phyloP scores from a whole-genome alignment of 352 stramenopile genomes.

The Phytophthora sp. region DNA sequence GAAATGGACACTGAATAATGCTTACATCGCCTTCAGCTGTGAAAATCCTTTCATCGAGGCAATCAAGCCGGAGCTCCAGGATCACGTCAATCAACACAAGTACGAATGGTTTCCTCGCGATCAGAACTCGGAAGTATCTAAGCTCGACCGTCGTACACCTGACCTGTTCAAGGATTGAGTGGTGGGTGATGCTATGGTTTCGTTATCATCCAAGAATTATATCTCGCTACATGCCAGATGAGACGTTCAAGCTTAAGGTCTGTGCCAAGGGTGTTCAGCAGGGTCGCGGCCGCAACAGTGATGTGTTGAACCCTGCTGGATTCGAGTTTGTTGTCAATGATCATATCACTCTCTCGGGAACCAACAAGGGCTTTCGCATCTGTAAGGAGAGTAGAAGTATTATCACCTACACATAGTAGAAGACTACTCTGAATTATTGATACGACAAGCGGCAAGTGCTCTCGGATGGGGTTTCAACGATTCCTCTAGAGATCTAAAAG shows the following conservation, averaged over 20 bases:
- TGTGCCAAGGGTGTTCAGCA: background rate
- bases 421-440: background rate
- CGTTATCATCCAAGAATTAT: background rate
- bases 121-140: background rate
- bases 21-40: background rate
- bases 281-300: background rate
- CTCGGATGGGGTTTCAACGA: no score
- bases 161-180: background rate
- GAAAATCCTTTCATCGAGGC: background rate
- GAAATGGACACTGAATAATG: background rate
- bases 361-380: background rate
- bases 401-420: background rate
- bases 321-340: background rate
- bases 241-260: background rate
- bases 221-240: background rate
- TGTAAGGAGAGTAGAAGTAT: background rate
- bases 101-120: background rate
- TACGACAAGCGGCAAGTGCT: background rate
- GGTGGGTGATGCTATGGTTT: background rate
- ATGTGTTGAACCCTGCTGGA: background rate
- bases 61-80: background rate
- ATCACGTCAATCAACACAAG: background rate
- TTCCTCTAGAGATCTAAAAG: no score
- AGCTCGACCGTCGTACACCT: background rate
- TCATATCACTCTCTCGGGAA: background rate